These are phyloP conservation scores for Dendrocalamus latiflorus DNA, from an alignment of 202 grass and related monocot genomes.

Conservation along the genomic window DNA sequence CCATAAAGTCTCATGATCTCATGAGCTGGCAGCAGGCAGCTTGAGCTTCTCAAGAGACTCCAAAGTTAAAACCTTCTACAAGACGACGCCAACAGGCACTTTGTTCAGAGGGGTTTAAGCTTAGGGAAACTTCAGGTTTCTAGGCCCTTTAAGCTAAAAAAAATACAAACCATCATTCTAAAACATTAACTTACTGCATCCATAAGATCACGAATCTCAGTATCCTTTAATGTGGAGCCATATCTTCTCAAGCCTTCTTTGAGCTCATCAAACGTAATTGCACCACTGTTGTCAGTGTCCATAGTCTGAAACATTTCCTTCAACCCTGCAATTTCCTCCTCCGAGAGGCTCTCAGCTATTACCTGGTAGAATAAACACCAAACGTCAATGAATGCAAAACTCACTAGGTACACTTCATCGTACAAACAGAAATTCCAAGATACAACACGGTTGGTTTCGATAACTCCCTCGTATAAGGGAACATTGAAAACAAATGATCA, in stretches of 20 bases:
- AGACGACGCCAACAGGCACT: background rate
- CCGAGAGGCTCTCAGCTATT: conserved; percentile 90
- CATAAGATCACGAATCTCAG: conserved; percentile 94
- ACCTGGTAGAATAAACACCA: conserved; percentile 47
- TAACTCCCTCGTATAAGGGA: background rate
- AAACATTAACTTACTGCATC: conserved; percentile 67
- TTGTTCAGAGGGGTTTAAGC: background rate
- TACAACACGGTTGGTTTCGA: background rate
- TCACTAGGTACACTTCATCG: background rate
- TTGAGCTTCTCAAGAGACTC: background rate
- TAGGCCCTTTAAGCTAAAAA: conserved; percentile 18
- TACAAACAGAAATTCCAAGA: background rate
- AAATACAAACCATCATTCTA: conserved; percentile 2
- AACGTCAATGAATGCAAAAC: conserved; percentile 11
- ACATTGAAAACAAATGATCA: background rate
- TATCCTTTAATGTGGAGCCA: too few species aligned
- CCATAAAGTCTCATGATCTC: background rate
- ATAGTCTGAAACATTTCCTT: too few species aligned
- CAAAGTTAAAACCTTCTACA: background rate
- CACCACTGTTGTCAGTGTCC: too few species aligned
- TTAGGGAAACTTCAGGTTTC: conserved; percentile 1
- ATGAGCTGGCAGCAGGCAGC: background rate
- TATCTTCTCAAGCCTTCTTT: too few species aligned
- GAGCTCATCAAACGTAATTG: too few species aligned
- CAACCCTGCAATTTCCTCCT: conserved; percentile 91